Base-by-base conservation (phyloP, 768 basidiomycete species). In the Podaxis mareebaensis region DNA sequence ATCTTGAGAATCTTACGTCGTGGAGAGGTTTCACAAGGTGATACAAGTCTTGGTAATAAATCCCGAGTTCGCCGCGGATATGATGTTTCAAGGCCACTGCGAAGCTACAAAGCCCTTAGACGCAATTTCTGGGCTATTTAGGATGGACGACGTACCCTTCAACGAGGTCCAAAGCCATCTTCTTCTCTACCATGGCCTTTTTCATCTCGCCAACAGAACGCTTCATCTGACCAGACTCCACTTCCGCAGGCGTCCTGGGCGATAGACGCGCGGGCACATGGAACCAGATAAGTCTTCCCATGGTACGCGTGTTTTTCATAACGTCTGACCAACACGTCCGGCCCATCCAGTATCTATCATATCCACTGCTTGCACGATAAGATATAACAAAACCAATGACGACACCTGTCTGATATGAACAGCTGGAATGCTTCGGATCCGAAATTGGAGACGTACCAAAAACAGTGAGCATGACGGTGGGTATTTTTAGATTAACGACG, bases 321-420 rank as follows among this genome's bases (percentile, higher is more conserved):
- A 87, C 74, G 63, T 88, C 85, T 3, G 82, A 81, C 86, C 86
- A 87, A 20, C 76, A 78, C 0, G 77, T 78, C 11, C 84, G 74
- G 22, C 86, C 81, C 74, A 83, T 78, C 82, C 83, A 87, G 66
- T 87, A 88, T n/a, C 85, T 79, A 64, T 87, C 85, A 66, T 87
- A 88, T 3, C 86, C 87, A 62, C 83, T 86, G 58, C 76, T 80
- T 1, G 86, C 85, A 20, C 88, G 81, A 72, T 87, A 88, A 0
- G 86, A 85, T 30, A 90, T 86, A 15, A 90, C 86, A 63, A 88
- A 86, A 76, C 87, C 86, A 74, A 79, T 77, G 5, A 82, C 80
- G 40, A 83, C 82, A 71, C 80, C 81, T 81, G 58, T 3, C 44
- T n/a, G 15, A 17, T 20, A 20, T 46, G 44, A 46, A 20, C 10